Base-by-base conservation (phyloP, 2,329 filamentous ascomycete species). In the Diaporthe vaccinii region DNA sequence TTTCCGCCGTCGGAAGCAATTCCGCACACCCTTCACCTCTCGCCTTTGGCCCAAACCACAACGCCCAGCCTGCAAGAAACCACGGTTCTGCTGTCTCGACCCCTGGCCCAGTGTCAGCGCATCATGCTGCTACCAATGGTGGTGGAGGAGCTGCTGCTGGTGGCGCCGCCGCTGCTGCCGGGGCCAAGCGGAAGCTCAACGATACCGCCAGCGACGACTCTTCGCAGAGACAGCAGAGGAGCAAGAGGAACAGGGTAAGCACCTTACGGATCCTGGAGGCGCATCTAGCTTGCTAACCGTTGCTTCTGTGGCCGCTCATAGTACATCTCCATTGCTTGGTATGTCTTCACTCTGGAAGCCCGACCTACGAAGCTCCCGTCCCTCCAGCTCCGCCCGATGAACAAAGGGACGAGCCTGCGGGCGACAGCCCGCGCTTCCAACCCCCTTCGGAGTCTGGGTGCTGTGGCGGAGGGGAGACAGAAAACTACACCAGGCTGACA, bases 281-380 rank as follows among this genome's bases (percentile, higher is more conserved):
- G 34, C 49, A 41, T 57, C 9, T 31, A 39, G 22, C 55, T 28
- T 34, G 61, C 75, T 76, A 51, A 76, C 73, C 61, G 57, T 72
- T 61, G 41, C 49, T 55, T 58, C n/a, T 44, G 74, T 75, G 44
- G 69, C 72, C 15, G 5, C 57, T 44, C 34, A n/a, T 75, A 90
- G 87, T 91, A 91, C 78, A 91, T 91, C 75, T 91, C 90, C 17
- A 91, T 91, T 77, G 90, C 90, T 57, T 91, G 90, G 89, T 91
- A 83, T 84, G 88, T 81, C 34, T 34, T 34, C 14, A 46, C 51
- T 49, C 39, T 44, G 20, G 4, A 36, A 25, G 28, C 53, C 53
- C 20, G 12, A 57, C 9, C 12, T 8, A 28, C 41, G 44, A 53
- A 22, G 46, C 62, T 34, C 7, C 58, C 51, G n/a, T 53, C 70